Evolutionary conservation across 108 stramenopile genomes (phyloP).

Genomic region (Cyclotella distinguenda): DNA sequence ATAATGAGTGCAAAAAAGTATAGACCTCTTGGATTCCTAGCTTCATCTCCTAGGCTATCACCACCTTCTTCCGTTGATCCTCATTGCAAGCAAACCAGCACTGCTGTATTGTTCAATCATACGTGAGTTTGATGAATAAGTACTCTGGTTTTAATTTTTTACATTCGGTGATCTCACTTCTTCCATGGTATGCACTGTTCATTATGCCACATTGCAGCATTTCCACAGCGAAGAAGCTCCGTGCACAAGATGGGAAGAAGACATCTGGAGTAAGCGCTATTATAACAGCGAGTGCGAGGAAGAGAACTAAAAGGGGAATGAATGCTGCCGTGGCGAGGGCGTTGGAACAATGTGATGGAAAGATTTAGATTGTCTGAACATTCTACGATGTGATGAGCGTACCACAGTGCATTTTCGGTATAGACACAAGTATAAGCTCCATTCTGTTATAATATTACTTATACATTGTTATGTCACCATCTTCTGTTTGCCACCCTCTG

Average conservation of each 20-base stretch:
- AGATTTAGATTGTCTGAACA: not conserved
- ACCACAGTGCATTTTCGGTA: not conserved
- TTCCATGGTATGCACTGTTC: too few species aligned
- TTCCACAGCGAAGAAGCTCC: conserved; percentile 17
- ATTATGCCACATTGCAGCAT: too few species aligned
- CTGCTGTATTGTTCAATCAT: conserved; percentile 29
- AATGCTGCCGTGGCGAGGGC: conserved; percentile 27
- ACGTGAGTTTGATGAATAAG: conserved; percentile 7
- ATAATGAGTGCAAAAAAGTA: conserved; percentile 9
- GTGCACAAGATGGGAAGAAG: conserved; percentile 6
- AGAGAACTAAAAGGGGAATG: conserved; percentile 31
- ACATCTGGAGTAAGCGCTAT: conserved; percentile 7
- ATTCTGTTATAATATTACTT: too few species aligned
- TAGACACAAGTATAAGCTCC: too few species aligned
- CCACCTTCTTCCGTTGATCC: conserved; percentile 9
- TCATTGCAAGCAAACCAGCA: conserved; percentile 7
- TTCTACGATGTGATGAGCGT: not conserved
- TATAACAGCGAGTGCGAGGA: conserved; percentile 30
- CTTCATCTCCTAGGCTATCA: conserved; percentile 19
- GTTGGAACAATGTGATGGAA: conserved; percentile 12
- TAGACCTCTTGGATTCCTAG: conserved; percentile 21
- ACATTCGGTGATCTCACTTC: not conserved
- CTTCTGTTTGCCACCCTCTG: too few species aligned
- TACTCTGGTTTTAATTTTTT: not conserved
- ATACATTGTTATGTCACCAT: too few species aligned